Evolutionary conservation across 768 basidiomycete species (phyloP), one percentile per base, ranked within the genome.

Genomic region (Suillus fuscotomentosus): DNA sequence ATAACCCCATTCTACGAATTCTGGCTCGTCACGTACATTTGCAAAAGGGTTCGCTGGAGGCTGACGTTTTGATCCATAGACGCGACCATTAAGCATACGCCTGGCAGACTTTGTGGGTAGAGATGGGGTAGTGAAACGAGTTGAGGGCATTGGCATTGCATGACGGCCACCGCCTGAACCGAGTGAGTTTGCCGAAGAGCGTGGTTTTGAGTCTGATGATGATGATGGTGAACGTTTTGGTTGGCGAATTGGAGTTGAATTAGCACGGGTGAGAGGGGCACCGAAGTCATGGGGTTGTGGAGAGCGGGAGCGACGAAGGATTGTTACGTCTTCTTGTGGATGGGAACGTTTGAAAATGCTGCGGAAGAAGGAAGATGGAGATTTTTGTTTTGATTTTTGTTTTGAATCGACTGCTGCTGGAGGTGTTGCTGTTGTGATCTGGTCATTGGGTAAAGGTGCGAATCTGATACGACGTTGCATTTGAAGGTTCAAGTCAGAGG

Each of bases 1-100:
- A 64, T 90, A 92, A 0, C 94, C 94, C 94, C 94, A 96, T 75
- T 96, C 94, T 17, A 94, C 92, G 69, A 96, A 96, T 72, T 90
- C 90, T 39, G 90, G 90, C 0, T 88, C 84, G 36, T 87, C 86
- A 5, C 81, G 80, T 15, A 81, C 86, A 63, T 81, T 87, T 7
- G 84, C 88, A 67, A 91, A 91, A 0, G 83, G 87, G 70, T 91
- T 88, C 6, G 77, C 75, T 59, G 77, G 77, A 13, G 71, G 72
- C 42, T 78, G 76, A 57, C 70, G 69, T 63, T 69, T 79, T 64
- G 73, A 81, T 57, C 94, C 94, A 68, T 95, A 95, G 0, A 95
- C 85, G 31, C 94, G 83, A 0, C 94, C 94, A 70, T 96, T 96
- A 65, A 96, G 82, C 89, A 95, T 89, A 62, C 82, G 83, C 4